Conservation (phyloP, 2,329 filamentous ascomycete species). For the Penicillium crustosum region DNA sequence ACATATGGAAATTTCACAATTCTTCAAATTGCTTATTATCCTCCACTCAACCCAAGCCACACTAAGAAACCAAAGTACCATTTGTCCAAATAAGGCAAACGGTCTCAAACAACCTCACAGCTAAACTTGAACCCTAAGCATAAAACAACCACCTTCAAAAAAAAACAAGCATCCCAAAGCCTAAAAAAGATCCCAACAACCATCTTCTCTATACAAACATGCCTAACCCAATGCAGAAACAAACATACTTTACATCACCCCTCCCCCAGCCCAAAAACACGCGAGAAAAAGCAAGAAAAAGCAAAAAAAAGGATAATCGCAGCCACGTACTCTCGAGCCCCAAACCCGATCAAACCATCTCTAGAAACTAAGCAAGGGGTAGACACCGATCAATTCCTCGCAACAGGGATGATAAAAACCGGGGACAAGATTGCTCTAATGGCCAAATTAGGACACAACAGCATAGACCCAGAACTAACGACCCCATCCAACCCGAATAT, state of each 20-base stretch:
- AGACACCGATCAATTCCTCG: slow-evolving; percentile 2
- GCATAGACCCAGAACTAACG: background rate
- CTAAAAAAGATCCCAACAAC: background rate
- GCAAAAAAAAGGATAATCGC: background rate
- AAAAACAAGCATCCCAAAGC: background rate
- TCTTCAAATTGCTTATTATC: background rate
- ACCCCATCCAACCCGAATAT: background rate
- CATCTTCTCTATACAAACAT: background rate
- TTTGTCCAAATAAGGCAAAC: background rate
- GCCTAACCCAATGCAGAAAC: background rate
- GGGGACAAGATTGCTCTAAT: background rate
- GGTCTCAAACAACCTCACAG: background rate
- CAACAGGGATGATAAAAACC: slow-evolving; percentile 9
- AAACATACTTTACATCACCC: background rate
- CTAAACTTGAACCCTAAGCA: background rate
- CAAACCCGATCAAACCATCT: slow-evolving; percentile 1
- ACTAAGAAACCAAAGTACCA: background rate
- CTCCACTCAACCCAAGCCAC: background rate
- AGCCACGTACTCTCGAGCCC: slow-evolving; percentile 10
- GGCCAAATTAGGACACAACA: background rate
- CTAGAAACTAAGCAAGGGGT: slow-evolving; percentile 16
- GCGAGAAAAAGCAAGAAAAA: slow-evolving; percentile 1
- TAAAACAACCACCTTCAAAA: background rate
- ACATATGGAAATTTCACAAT: background rate
- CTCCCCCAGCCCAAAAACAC: background rate